Base-by-base conservation (phyloP, 257 asterid genomes). In the Capsicum baccatum region DNA sequence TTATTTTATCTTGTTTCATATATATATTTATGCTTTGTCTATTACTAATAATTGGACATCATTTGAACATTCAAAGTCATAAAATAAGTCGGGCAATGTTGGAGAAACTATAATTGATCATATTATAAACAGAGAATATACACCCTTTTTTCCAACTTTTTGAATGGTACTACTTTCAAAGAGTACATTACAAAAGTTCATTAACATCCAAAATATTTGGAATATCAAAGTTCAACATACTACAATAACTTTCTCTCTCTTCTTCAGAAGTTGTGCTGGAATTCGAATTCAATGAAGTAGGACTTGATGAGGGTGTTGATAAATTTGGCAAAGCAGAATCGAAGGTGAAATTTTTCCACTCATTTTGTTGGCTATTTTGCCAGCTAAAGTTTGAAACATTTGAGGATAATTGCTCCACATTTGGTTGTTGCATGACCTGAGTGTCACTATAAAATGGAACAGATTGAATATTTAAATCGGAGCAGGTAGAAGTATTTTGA, bases 281-380 rank as follows among this genome's bases (percentile, higher is more conserved):
- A 58, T 80, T 87, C 1, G 97, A 91, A 85, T 91, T 85, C 84
- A 89, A 64, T n/a, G 90, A 86, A 0, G 94, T 79, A 0, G 95
- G 91, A 70, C 94, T 92, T 42, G 98, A 91, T 0, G 97, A 91
- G 15, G 97, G 94, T 9, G 94, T 92, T 48, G 95, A 92, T 13
- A 90, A 83, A 87, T 73, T 89, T n/a, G 98, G 93, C 85, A 90
- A 35, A 78, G 89, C 92, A 1, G 94, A 88, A 44, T 19, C 42
- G 0, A 48, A 47, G n/a, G n/a, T 73, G 19, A 19, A 48, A 3
- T 73, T 12, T 73, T 89, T 87, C 92, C 94, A 90, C 33, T 87
- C 90, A 66, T 83, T 88, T 13, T 44, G 13, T 19, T 87, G 85
- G 70, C 89, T 81, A 83, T 79, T 83, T 50, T 87, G 85, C 37